Base-by-base conservation (phyloP, 2,329 filamentous ascomycete species). In the Diplocarpon rosae region DNA sequence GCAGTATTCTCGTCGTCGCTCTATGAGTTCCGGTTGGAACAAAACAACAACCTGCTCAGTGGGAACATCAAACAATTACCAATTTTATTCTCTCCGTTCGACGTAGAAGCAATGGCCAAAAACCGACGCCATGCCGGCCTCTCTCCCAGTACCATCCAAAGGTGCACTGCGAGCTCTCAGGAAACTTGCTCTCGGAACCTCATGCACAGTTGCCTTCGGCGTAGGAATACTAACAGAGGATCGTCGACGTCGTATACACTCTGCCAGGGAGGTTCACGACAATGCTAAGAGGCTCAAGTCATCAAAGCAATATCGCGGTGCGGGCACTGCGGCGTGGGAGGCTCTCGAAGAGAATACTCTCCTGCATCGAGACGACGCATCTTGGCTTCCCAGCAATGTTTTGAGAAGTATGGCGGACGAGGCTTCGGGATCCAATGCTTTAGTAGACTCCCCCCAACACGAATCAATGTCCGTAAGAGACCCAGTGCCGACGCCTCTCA, bases 161-260 rank as follows among this genome's bases (percentile, higher is more conserved):
- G 70, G 70, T 47, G 72, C 70, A 47, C 66, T 77, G 51, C 69
- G 72, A 59, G 69, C 72, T 47, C 69, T 78, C 30, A 71, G 72
- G 49, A 69, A 72, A 50, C 66, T 76, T 47, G 67, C 74, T 44
- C 61, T 78, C 13, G 74, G 73, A 40, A 76, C 73, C 2, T 75
- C 73, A 8, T 77, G 72, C 56, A 76, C 73, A 34, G 66, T 77
- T 44, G 67, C 70, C 39, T 49, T 62, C 47, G 55, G 54, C 13
- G 49, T 56, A 36, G 61, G 58, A 7, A 58, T 74, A 20, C 63
- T 78, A 44, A 66, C 74, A 46, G 73, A 78, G 59, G 74, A 78
- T 59, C 71, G 72, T 38, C 68, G 73, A 47, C 70, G 72, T 46
- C 69, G 72, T 20, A 70, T 76, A 49, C 69, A 70, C 43, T 64